Percentiles rank a stretch among this genome's conserved stretches.
These are phyloP conservation scores for Phalaenopsis hybrid DNA, from an alignment of 116 monocot genomes.

Conservation along the genomic window DNA sequence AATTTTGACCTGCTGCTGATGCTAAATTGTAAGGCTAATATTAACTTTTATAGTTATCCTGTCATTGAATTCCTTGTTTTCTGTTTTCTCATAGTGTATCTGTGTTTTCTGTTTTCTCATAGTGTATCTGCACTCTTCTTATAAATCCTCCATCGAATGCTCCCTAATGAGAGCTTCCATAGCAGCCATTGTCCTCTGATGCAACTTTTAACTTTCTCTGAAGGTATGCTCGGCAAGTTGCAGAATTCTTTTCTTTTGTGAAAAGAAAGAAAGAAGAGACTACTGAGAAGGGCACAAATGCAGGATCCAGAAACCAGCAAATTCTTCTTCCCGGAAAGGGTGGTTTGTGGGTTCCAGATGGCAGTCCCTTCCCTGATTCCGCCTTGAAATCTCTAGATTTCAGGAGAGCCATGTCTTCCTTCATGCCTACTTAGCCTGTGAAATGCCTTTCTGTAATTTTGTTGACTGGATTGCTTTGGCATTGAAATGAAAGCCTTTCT, in stretches of 20 bases:
- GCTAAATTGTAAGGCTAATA: background rate
- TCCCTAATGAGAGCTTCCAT: too few relatives aligned
- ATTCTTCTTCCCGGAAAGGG: conserved; percentile 46
- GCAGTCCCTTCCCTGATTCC: conserved; percentile 29
- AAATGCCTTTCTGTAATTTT: background rate
- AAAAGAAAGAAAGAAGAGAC: conserved; percentile 55
- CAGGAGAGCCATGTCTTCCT: conserved; percentile 45
- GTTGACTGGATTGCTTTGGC: background rate
- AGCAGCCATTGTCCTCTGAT: background rate
- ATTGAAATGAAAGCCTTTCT: background rate
- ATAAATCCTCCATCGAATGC: too few relatives aligned
- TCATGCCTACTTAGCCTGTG: conserved; percentile 11
- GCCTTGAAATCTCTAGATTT: conserved; percentile 46
- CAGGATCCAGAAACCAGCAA: conserved; percentile 15
- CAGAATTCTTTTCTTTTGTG: conserved; percentile 84
- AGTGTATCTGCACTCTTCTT: background rate
- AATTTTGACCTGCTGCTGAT: background rate
- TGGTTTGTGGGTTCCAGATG: conserved; percentile 44
- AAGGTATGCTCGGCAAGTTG: conserved; percentile 88
- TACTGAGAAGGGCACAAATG: conserved; percentile 10
- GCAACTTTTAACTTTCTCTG: background rate
- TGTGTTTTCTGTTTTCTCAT: background rate
- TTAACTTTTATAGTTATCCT: background rate
- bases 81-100: background rate
- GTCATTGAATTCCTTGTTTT: background rate